Evolutionary conservation across 139 green algal genomes (phyloP), one percentile per base, ranked within the genome.

Genomic region (Microglena sp.): DNA sequence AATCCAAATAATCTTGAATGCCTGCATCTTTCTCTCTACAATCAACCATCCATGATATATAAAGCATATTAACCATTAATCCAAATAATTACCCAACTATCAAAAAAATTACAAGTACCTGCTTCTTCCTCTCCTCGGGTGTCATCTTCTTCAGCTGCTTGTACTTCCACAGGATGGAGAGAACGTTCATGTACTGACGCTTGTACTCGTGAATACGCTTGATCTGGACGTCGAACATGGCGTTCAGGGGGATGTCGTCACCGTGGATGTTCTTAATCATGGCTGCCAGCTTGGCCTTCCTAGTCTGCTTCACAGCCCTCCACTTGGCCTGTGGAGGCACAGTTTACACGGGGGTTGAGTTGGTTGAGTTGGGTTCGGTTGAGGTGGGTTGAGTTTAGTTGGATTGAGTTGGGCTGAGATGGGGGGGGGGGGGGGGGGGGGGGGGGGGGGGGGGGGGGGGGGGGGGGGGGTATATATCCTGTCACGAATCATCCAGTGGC

Each of bases 161-260:
- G 78, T 96, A 98, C 33, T 88, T 84, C 60, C 79, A 79, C 66
- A 95, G 87, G 72, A 95, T 82, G 66, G 77, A 83, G 61, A 97
- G 77, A 59, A 96, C 69, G 72, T 97, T 97, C 31, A 97, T 67
- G 69, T 92, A 79, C 88, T 99, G 94, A 55, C 94, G 82, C 90
- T 99, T 99, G 88, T 99, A 99, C 84, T 99, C 93, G 79, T 98
- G 93, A 66, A 99, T 98, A 62, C 94, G 86, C 82, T 99, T 98
- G 65, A 97, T 83, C 70, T 96, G 91, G 65, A 98, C 85, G 73
- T 98, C 92, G 68, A 97, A 92, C 72, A 98, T 74, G 2, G 89
- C 80, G n/a, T 90, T 50, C 29, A 72, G 75, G 65, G 82, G 73
- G 27, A 97, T 60, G 31, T 77, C 64, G 7, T 89, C 78, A 6